phyloP scores from a whole-genome alignment of 1,284 basidiomycete genomes.

The Stereum hirsutum region DNA sequence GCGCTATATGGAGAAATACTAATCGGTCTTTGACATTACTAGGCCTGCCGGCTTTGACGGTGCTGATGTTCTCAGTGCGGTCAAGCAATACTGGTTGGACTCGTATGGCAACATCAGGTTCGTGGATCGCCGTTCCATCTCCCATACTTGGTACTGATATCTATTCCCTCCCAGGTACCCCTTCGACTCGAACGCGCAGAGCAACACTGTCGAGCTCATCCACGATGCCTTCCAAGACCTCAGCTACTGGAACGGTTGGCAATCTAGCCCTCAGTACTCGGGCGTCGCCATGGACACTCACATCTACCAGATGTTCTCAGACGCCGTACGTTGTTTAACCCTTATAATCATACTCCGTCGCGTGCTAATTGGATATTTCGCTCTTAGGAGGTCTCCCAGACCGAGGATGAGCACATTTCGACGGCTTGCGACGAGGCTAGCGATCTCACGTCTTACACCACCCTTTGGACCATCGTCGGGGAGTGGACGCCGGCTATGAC shows the following conservation, averaged over 20 bases:
- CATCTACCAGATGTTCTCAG: conserved; percentile 74
- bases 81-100: conserved; percentile 67
- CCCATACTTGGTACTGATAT: conserved; percentile 19
- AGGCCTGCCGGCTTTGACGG: conserved; percentile 77
- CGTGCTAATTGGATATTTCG: background rate
- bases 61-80: conserved; percentile 40
- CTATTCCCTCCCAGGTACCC: conserved; percentile 47
- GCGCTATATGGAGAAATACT: background rate
- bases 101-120: conserved; percentile 72
- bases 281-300: conserved; percentile 82
- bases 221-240: conserved; percentile 84
- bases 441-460: conserved; percentile 36
- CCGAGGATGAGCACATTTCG: conserved; percentile 52
- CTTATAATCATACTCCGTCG: background rate
- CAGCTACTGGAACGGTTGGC: conserved; percentile 65
- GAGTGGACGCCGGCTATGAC: conserved; percentile 82
- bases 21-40: conserved; percentile 3
- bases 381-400: conserved; percentile 41
- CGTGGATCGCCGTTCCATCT: conserved; percentile 6
- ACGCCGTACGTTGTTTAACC: conserved; percentile 27
- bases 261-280: conserved; percentile 44
- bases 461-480: conserved; percentile 70
- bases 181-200: conserved; percentile 44
- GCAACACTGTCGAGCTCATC: conserved; percentile 61
- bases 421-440: conserved; percentile 47